phyloP scores from a whole-genome alignment of 306 rosid species.

The Carpinus fangiana region DNA sequence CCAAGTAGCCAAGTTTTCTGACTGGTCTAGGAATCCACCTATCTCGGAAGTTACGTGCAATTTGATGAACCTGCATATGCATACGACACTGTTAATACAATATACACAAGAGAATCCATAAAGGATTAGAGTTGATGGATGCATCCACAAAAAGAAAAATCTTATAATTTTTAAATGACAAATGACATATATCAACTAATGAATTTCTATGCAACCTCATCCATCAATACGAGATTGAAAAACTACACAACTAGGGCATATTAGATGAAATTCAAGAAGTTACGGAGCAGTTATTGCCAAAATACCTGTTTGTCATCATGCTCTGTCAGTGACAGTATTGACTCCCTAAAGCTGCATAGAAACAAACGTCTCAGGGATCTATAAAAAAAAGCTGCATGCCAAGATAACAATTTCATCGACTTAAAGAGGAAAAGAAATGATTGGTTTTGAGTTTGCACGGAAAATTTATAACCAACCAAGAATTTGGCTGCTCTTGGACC shows the following conservation, averaged over 20 bases:
- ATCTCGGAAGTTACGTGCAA: slow-evolving; percentile 93
- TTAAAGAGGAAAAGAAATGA: slow-evolving; percentile 7
- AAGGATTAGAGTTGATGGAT: too few relatives aligned
- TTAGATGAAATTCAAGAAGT: not conserved
- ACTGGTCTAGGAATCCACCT: slow-evolving; percentile 74
- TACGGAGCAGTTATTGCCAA: not conserved
- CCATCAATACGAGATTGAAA: not conserved
- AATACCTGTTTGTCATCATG: slow-evolving; percentile 95
- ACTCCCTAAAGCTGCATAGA: slow-evolving; percentile 80
- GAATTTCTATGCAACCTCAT: not conserved
- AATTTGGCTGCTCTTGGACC: slow-evolving; percentile 4
- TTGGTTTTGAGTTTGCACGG: slow-evolving; percentile 14
- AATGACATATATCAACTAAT: slow-evolving; percentile 6
- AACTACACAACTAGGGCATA: not conserved
- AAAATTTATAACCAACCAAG: not conserved
- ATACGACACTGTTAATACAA: slow-evolving; percentile 21
- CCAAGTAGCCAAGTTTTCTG: slow-evolving; percentile 57
- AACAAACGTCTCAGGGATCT: slow-evolving; percentile 37
- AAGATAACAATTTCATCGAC: slow-evolving; percentile 18
- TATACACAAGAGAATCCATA: slow-evolving; percentile 17
- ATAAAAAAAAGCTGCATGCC: slow-evolving; percentile 9
- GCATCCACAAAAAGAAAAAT: not conserved
- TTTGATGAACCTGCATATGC: slow-evolving; percentile 85
- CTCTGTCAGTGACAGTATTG: slow-evolving; percentile 90
- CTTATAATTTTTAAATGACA: not conserved